Conservation (phyloP, 2,329 filamentous ascomycete species). For the Cladosporium austrohemisphaericum region DNA sequence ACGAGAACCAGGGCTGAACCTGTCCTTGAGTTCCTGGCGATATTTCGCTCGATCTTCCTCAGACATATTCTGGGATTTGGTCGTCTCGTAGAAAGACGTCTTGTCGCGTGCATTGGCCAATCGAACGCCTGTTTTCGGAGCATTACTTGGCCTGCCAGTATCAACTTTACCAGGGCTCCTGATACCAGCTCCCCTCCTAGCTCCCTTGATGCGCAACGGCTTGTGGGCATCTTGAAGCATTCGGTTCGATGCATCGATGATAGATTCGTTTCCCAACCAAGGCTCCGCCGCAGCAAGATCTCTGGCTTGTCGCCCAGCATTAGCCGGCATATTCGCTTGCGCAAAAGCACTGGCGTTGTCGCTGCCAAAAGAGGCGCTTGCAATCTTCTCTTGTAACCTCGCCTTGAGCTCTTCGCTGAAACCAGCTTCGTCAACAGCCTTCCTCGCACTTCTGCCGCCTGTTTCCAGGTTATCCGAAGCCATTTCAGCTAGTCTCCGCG, state of each 20-base stretch:
- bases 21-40: constrained; percentile 70
- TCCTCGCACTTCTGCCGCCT: constrained; percentile 53
- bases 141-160: constrained; percentile 39
- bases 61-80: constrained; percentile 56
- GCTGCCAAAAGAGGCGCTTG: constrained; percentile 51
- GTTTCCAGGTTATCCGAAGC: constrained; percentile 56
- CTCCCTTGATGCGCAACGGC: constrained; percentile 41
- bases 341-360: constrained; percentile 54
- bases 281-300: constrained; percentile 63
- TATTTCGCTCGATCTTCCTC: constrained; percentile 70
- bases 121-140: constrained; percentile 43
- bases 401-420: constrained; percentile 60
- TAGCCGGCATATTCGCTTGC: constrained; percentile 51
- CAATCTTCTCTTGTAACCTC: constrained; percentile 57
- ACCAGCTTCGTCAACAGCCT: constrained; percentile 57
- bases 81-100: constrained; percentile 52
- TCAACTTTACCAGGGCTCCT: constrained; percentile 41
- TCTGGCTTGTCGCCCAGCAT: constrained; percentile 65
- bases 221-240: constrained; percentile 68
- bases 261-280: constrained; percentile 75
- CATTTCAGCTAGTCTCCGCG: constrained; percentile 55
- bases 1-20: constrained; percentile 70
- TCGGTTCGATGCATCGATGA: constrained; percentile 72
- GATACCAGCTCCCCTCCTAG: constrained; percentile 23
- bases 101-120: constrained; percentile 58